These are phyloP conservation scores for Fimicolochytrium jonesii DNA, from an alignment of 192 early-diverging fungal species.

Conservation along the genomic window DNA sequence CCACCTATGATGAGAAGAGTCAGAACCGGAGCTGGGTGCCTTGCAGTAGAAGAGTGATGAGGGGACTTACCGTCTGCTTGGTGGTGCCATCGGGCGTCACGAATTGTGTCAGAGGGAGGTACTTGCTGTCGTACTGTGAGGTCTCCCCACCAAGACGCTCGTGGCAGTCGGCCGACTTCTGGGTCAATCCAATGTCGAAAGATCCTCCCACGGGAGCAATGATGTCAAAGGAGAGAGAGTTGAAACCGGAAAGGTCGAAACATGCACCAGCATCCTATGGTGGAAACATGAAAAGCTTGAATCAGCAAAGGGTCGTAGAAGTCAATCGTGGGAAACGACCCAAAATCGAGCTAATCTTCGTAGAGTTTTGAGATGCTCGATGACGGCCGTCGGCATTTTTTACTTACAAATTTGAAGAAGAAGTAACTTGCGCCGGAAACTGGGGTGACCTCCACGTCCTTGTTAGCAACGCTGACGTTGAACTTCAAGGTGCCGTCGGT, in stretches of 20 bases:
- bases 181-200: conserved; percentile 27
- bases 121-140: conserved; percentile 2
- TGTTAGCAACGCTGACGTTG: background rate
- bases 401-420: conserved; percentile 5
- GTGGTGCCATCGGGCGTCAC: conserved; percentile 16
- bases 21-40: too few species aligned
- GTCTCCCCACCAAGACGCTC: conserved; percentile 10
- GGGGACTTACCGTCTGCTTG: conserved; percentile 26
- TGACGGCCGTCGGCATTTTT: too few species aligned
- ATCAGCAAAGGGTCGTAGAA: too few species aligned
- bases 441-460: background rate
- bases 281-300: too few species aligned
- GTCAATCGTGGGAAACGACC: too few species aligned
- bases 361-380: too few species aligned
- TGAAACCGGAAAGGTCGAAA: conserved; percentile 27
- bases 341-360: too few species aligned
- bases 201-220: conserved; percentile 28
- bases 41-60: too few species aligned
- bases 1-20: too few species aligned
- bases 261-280: conserved; percentile 24
- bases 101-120: conserved; percentile 26
- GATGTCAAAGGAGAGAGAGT: conserved; percentile 29
- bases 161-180: conserved; percentile 23
- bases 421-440: background rate
- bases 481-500: background rate